Conservation (phyloP, 2,329 filamentous ascomycete species). For the Scytalidium sp. region DNA sequence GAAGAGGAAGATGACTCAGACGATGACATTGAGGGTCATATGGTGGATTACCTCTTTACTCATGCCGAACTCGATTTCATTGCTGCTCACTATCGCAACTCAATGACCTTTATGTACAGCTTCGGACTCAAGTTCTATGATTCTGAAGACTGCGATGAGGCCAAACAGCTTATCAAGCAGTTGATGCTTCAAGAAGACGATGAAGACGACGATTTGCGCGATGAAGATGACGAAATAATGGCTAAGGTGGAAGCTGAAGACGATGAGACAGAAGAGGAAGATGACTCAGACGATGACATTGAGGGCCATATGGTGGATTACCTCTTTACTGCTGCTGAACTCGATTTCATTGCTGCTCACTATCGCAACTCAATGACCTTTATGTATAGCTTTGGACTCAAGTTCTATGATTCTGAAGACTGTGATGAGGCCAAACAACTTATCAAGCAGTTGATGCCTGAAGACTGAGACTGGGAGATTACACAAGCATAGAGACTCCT, state of each 20-base stretch:
- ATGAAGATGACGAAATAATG: too few relatives aligned
- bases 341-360: constrained; percentile 4
- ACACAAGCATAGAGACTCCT: too few relatives aligned
- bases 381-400: constrained; percentile 19
- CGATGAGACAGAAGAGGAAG: not conserved
- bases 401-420: constrained; percentile 6
- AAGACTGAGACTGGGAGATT: not conserved
- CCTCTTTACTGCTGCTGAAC: constrained; percentile 3
- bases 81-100: constrained; percentile 4
- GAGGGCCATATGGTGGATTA: constrained; percentile 6
- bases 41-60: constrained; percentile 6
- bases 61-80: constrained; percentile 3
- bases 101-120: constrained; percentile 24
- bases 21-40: constrained; percentile 4
- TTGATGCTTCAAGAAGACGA: not conserved
- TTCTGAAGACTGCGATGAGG: constrained; percentile 6
- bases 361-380: constrained; percentile 15
- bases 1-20: constrained; percentile 3
- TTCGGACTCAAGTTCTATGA: constrained; percentile 8
- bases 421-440: constrained; percentile 6
- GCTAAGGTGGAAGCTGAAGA: constrained; percentile 2
- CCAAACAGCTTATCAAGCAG: constrained; percentile 1
- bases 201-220: not conserved
- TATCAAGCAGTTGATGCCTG: constrained; percentile 1
- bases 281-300: constrained; percentile 4